Evolutionary conservation across 2,329 filamentous ascomycete species (phyloP).

Genomic region (Phaeosphaeria sp.): DNA sequence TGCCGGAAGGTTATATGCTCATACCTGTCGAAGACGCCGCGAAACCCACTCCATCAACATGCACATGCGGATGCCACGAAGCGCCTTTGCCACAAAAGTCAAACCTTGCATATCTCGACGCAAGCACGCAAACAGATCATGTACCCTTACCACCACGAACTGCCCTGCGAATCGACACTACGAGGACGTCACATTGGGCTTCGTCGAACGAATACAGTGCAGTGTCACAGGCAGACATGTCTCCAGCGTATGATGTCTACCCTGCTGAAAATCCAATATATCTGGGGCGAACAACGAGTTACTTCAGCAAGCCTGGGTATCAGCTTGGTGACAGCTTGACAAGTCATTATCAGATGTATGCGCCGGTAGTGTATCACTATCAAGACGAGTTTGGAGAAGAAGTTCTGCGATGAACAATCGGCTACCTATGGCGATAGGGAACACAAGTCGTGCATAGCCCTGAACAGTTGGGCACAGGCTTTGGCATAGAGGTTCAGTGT

Average conservation of each 20-base stretch:
- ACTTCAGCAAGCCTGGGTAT: constrained; percentile 42
- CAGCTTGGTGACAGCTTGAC: constrained; percentile 40
- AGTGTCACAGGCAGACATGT: constrained; percentile 19
- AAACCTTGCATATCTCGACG: constrained; percentile 23
- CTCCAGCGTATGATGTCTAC: constrained; percentile 18
- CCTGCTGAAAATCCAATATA: constrained; percentile 23
- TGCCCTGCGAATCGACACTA: constrained; percentile 21
- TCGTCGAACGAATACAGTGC: constrained; percentile 14
- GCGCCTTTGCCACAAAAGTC: not conserved
- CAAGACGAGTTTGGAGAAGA: constrained; percentile 23
- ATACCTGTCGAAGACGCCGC: not conserved
- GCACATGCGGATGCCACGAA: constrained; percentile 23
- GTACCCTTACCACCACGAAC: constrained; percentile 9
- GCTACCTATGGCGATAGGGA: not conserved
- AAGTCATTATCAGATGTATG: constrained; percentile 26
- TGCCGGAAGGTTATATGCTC: not conserved
- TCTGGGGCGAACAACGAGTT: constrained; percentile 43
- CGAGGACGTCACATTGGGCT: constrained; percentile 7
- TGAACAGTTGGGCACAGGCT: too few relatives aligned
- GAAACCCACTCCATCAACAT: constrained; percentile 4
- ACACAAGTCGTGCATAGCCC: too few relatives aligned
- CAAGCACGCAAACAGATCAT: constrained; percentile 33
- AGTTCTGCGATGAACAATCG: constrained; percentile 11
- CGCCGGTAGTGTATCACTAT: constrained; percentile 18
- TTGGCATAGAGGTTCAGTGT: too few relatives aligned